Percentiles rank a stretch among this genome's conserved stretches.
phyloP scores from a whole-genome alignment of 176 grass and related monocot species.

The Rhynchospora pubera region DNA sequence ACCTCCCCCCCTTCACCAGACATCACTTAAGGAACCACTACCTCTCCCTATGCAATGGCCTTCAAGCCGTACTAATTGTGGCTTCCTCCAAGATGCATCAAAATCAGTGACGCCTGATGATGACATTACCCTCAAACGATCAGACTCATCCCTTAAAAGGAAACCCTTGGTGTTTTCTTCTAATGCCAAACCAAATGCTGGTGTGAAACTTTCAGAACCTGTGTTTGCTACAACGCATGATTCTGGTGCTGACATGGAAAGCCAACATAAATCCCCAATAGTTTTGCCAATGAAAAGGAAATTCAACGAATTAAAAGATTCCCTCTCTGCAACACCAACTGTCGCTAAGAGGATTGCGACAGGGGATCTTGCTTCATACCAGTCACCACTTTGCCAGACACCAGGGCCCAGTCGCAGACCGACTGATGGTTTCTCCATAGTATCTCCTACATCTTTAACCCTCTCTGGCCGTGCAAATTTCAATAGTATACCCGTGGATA shows the following conservation, averaged over 20 bases:
- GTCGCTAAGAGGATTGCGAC: slow-evolving; percentile 43
- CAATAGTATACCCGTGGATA: slow-evolving; percentile 47
- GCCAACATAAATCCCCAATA: slow-evolving; percentile 49
- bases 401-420: slow-evolving; percentile 48
- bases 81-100: slow-evolving; percentile 49
- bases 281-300: slow-evolving; percentile 81
- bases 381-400: slow-evolving; percentile 62
- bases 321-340: slow-evolving; percentile 28
- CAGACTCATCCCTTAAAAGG: slow-evolving; percentile 55
- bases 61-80: slow-evolving; percentile 45
- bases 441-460: slow-evolving; percentile 52
- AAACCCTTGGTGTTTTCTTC: slow-evolving; percentile 67
- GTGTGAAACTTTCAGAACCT: slow-evolving; percentile 24
- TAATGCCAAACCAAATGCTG: slow-evolving; percentile 19
- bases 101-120: slow-evolving; percentile 30
- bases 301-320: slow-evolving; percentile 48
- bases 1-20: slow-evolving; percentile 54
- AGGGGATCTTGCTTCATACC: slow-evolving; percentile 38
- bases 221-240: slow-evolving; percentile 31
- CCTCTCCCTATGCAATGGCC: slow-evolving; percentile 72
- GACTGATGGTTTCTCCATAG: slow-evolving; percentile 29
- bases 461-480: slow-evolving; percentile 45
- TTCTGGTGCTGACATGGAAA: slow-evolving; percentile 25
- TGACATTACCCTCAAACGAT: slow-evolving; percentile 28
- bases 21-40: slow-evolving; percentile 45